A percentile compares a stretch with the other conserved stretches of the same genome.
Evolutionary conservation across 805 yeast genomes (phyloP).

Genomic region (Starmerella scarabaei): DNA sequence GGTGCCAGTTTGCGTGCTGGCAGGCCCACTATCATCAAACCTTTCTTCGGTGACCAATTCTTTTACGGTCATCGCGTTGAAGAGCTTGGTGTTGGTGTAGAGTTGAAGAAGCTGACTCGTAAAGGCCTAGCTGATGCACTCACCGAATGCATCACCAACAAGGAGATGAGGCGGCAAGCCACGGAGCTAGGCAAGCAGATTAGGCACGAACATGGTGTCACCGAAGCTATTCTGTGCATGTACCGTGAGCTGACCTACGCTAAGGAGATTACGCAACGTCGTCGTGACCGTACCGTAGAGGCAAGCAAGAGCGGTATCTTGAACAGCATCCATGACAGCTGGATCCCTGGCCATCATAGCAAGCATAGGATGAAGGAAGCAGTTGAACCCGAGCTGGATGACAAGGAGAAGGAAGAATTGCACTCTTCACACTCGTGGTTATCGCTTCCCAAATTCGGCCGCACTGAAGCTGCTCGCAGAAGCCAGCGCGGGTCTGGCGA

Average conservation of each 20-base stretch:
- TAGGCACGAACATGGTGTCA: slow-evolving; percentile 66
- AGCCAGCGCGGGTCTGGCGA: not conserved
- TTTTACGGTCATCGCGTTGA: slow-evolving; percentile 81
- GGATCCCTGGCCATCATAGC: not conserved
- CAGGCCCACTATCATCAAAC: slow-evolving; percentile 78
- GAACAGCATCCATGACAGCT: slow-evolving; percentile 1
- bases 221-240: slow-evolving; percentile 60
- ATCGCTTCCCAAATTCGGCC: slow-evolving; percentile 11
- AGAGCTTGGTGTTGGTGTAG: slow-evolving; percentile 75
- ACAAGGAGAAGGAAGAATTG: not conserved
- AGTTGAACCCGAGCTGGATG: not conserved
- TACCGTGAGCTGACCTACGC: slow-evolving; percentile 67
- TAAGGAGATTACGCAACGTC: slow-evolving; percentile 12
- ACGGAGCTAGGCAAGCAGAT: slow-evolving; percentile 48
- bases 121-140: slow-evolving; percentile 55
- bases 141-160: slow-evolving; percentile 51
- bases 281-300: slow-evolving; percentile 11
- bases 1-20: slow-evolving; percentile 85
- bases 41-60: slow-evolving; percentile 93
- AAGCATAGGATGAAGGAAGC: not conserved
- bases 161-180: slow-evolving; percentile 58
- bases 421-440: slow-evolving; percentile 4
- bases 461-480: slow-evolving; percentile 12
- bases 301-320: slow-evolving; percentile 2
- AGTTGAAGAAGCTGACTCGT: slow-evolving; percentile 53